phyloP scores from a whole-genome alignment of 2,329 filamentous ascomycete species.

The Botrytis tulipae region DNA sequence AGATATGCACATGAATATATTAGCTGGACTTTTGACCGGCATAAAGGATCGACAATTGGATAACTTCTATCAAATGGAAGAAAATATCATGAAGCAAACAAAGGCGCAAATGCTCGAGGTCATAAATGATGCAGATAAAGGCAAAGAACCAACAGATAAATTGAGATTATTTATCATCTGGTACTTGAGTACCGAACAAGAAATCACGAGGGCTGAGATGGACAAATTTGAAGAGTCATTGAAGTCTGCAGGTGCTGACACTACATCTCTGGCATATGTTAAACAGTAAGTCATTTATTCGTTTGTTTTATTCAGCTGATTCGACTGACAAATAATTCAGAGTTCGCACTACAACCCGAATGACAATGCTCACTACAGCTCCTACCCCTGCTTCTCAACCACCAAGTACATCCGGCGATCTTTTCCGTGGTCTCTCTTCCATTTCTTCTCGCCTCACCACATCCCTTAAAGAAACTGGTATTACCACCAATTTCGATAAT shows the following conservation, averaged over 20 bases:
- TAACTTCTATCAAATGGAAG: slow-evolving; percentile 93
- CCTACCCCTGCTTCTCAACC: slow-evolving; percentile 60
- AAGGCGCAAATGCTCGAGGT: slow-evolving; percentile 86
- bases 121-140: slow-evolving; percentile 77
- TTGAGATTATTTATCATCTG: slow-evolving; percentile 94
- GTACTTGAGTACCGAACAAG: slow-evolving; percentile 91
- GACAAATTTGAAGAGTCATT: slow-evolving; percentile 83
- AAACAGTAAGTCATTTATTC: slow-evolving; percentile 62
- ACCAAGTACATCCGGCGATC: slow-evolving; percentile 57
- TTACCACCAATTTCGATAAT: slow-evolving; percentile 86
- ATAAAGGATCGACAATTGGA: slow-evolving; percentile 96
- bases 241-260: slow-evolving; percentile 70
- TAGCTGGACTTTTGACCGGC: slow-evolving; percentile 70
- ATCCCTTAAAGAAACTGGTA: slow-evolving; percentile 84
- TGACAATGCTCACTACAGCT: slow-evolving; percentile 95
- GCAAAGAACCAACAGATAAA: slow-evolving; percentile 82
- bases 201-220: slow-evolving; percentile 79
- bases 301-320: neutral
- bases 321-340: slow-evolving; percentile 42
- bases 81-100: slow-evolving; percentile 86
- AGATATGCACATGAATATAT: slow-evolving; percentile 99
- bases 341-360: slow-evolving; percentile 90
- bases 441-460: slow-evolving; percentile 91
- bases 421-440: slow-evolving; percentile 91
- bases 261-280: slow-evolving; percentile 77